These are phyloP conservation scores for Fonsecaea nubica DNA, from an alignment of 2,329 filamentous ascomycete species.

Conservation along the genomic window DNA sequence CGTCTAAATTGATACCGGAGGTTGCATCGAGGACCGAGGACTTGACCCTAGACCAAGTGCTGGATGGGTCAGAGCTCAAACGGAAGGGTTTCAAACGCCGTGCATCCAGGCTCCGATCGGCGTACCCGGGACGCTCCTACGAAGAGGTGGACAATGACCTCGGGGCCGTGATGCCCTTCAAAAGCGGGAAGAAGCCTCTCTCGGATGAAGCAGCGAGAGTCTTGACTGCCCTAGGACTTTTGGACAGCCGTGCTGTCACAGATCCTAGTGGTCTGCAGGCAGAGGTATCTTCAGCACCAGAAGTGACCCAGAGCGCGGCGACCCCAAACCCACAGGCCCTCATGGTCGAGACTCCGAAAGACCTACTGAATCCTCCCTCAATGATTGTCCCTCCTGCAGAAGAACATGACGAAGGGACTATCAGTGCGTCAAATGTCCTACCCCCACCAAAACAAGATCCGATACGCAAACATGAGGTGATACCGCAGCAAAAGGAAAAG, in stretches of 20 bases:
- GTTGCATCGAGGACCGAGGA: constrained; percentile 1
- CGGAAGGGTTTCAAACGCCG: background rate
- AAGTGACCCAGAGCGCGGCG: background rate
- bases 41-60: constrained; percentile 19
- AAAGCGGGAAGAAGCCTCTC: constrained; percentile 7
- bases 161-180: constrained; percentile 9
- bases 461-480: background rate
- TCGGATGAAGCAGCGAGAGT: constrained; percentile 3
- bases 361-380: background rate
- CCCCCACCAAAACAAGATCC: background rate
- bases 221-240: constrained; percentile 12
- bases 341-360: background rate
- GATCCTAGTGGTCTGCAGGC: background rate
- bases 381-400: background rate
- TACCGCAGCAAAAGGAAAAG: constrained; percentile 3
- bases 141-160: constrained; percentile 24
- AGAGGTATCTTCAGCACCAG: background rate
- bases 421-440: background rate
- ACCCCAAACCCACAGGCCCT: constrained; percentile 9
- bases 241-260: background rate
- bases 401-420: background rate
- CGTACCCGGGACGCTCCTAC: constrained; percentile 16
- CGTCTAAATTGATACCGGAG: background rate
- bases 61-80: constrained; percentile 11
- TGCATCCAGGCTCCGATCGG: constrained; percentile 12